Percentiles rank a stretch among this genome's conserved stretches.
These are phyloP conservation scores for Acarospora socialis DNA, from an alignment of 2,329 filamentous ascomycete species.

Conservation along the genomic window DNA sequence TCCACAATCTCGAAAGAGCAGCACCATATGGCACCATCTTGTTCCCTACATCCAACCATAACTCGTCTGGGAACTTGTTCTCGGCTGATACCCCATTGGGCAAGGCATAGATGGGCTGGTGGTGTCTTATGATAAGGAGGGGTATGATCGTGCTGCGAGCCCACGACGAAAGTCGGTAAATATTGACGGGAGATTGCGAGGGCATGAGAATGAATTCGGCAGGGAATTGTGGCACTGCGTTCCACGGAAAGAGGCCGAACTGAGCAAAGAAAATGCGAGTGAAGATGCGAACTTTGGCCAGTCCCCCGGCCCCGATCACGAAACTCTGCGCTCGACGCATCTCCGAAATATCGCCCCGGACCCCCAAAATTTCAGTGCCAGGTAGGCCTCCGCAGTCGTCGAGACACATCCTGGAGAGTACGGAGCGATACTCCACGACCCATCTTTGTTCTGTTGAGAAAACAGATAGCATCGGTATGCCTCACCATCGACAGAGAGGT, in stretches of 20 bases:
- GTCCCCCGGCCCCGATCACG: conserved; percentile 17
- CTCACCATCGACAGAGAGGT: conserved; percentile 9
- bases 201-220: conserved; percentile 23
- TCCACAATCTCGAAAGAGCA: not conserved
- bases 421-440: conserved; percentile 21
- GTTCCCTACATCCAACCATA: conserved; percentile 17
- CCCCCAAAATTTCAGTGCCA: conserved; percentile 23
- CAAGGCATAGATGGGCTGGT: conserved; percentile 19
- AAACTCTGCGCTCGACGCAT: conserved; percentile 17
- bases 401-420: conserved; percentile 15
- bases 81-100: conserved; percentile 14
- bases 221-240: conserved; percentile 20
- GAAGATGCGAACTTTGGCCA: conserved; percentile 21
- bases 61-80: conserved; percentile 21
- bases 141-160: conserved; percentile 16
- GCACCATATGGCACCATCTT: conserved; percentile 15
- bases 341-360: conserved; percentile 7
- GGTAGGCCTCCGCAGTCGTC: conserved; percentile 21
- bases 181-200: conserved; percentile 16
- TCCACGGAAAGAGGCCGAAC: conserved; percentile 25
- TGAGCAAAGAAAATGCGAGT: conserved; percentile 20
- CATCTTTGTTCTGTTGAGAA: conserved; percentile 17
- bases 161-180: conserved; percentile 21
- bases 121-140: conserved; percentile 18
- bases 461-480: conserved; percentile 9